These are phyloP conservation scores for Aspergillus sergii DNA, from an alignment of 2,329 filamentous ascomycete genomes.

Conservation along the genomic window DNA sequence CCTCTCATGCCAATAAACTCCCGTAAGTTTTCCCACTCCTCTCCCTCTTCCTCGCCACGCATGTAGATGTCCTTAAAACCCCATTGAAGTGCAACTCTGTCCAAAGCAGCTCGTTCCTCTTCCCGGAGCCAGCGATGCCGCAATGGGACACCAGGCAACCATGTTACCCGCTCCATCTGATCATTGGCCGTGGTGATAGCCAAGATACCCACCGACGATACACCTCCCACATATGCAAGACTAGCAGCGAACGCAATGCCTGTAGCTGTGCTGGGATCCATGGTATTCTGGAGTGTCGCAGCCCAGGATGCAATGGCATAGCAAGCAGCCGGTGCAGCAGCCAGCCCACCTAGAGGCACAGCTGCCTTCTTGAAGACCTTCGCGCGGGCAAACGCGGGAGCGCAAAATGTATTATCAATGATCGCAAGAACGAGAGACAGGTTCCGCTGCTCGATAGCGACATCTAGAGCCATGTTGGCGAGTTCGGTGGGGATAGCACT, in stretches of 20 bases:
- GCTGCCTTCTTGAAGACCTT: slow-evolving; percentile 48
- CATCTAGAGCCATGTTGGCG: slow-evolving; percentile 73
- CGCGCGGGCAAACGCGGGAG: slow-evolving; percentile 45
- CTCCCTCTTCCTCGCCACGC: slow-evolving; percentile 86
- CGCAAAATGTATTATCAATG: slow-evolving; percentile 62
- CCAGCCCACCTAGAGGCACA: slow-evolving; percentile 43
- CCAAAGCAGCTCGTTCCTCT: slow-evolving; percentile 84
- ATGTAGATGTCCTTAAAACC: slow-evolving; percentile 81
- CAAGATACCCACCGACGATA: slow-evolving; percentile 78
- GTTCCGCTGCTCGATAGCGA: slow-evolving; percentile 78
- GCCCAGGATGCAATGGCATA: slow-evolving; percentile 72
- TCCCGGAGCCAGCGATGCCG: slow-evolving; percentile 83
- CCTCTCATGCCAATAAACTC: slow-evolving; percentile 81
- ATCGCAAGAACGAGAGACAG: slow-evolving; percentile 77
- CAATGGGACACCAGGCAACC: slow-evolving; percentile 79
- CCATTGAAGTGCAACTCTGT: slow-evolving; percentile 85
- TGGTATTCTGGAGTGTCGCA: slow-evolving; percentile 68
- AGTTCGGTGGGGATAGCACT: slow-evolving; percentile 72
- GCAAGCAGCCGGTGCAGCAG: slow-evolving; percentile 40
- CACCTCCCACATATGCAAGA: slow-evolving; percentile 79
- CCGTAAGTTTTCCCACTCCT: slow-evolving; percentile 82
- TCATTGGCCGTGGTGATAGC: slow-evolving; percentile 87
- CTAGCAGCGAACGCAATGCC: slow-evolving; percentile 78
- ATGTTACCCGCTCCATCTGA: slow-evolving; percentile 92
- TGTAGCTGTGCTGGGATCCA: slow-evolving; percentile 75